Conservation (phyloP, 371 early-diverging fungal genomes). For the Mucor ambiguus region DNA sequence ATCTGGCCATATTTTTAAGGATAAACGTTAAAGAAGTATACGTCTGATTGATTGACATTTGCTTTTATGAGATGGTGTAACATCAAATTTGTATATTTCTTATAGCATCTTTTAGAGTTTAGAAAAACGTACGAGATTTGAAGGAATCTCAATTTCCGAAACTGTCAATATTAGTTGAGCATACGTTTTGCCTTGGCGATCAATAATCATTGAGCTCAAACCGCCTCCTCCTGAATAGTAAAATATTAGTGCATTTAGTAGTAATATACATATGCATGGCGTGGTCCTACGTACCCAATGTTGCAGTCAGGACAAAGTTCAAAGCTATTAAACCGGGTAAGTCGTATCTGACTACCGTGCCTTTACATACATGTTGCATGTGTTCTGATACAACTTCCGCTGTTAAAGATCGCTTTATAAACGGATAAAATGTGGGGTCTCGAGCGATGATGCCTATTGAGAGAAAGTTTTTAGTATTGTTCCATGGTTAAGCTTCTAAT, state of each 20-base stretch:
- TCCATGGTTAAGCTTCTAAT: background rate
- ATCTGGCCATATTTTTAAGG: constrained; percentile 1
- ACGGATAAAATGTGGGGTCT: constrained; percentile 58
- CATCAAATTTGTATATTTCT: background rate
- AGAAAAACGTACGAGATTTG: constrained; percentile 12
- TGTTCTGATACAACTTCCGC: constrained; percentile 50
- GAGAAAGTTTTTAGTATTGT: background rate
- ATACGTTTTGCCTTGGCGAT: constrained; percentile 76
- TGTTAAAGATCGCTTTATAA: constrained; percentile 39
- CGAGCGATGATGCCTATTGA: constrained; percentile 54
- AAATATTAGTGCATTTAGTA: background rate
- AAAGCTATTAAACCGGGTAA: constrained; percentile 63
- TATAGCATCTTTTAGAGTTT: background rate
- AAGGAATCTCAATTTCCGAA: constrained; percentile 59
- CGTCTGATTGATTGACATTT: background rate
- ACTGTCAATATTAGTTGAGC: constrained; percentile 63
- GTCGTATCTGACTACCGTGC: constrained; percentile 62
- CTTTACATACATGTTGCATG: constrained; percentile 65
- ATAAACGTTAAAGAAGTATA: background rate
- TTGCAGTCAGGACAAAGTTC: constrained; percentile 70
- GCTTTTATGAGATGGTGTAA: background rate
- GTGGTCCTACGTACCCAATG: constrained; percentile 13
- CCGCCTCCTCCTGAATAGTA: constrained; percentile 55
- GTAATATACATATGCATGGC: background rate
- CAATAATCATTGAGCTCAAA: constrained; percentile 64